Evolutionary conservation across 2,329 filamentous ascomycete species (phyloP).

Genomic region (Penicillium sp.): DNA sequence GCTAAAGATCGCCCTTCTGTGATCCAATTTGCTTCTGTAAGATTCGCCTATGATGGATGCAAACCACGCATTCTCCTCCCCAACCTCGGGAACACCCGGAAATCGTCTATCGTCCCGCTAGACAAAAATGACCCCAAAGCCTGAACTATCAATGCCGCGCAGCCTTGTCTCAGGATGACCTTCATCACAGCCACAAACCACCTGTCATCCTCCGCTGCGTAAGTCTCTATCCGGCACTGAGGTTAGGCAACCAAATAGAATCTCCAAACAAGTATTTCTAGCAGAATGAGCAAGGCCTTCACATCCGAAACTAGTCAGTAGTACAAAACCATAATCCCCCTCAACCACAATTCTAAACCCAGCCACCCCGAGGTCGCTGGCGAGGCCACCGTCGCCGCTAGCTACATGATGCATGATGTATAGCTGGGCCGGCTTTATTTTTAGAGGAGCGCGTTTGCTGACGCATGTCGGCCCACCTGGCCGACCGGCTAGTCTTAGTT

Average conservation of each 20-base stretch:
- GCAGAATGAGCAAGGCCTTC: too few species aligned
- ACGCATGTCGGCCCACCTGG: conserved; percentile 13
- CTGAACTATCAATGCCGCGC: neutral
- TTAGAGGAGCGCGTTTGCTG: conserved; percentile 12
- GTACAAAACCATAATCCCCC: too few species aligned
- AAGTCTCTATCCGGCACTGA: neutral
- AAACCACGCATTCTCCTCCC: neutral
- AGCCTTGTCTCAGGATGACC: neutral
- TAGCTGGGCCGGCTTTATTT: neutral
- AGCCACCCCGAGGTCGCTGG: neutral
- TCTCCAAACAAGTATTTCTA: too few species aligned
- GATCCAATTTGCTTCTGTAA: neutral
- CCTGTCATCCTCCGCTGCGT: neutral
- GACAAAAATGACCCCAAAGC: neutral
- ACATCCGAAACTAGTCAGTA: too few species aligned
- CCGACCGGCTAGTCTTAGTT: neutral
- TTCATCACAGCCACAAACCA: neutral
- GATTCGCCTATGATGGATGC: neutral
- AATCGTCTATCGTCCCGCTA: neutral
- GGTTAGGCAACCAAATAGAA: too few species aligned
- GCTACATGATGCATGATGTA: neutral
- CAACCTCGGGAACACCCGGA: neutral
- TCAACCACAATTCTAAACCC: neutral
- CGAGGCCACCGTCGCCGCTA: neutral
- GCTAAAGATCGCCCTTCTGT: neutral